Evolutionary conservation across 1,284 basidiomycete species (phyloP).

Genomic region (Leucoagaricus sp.): DNA sequence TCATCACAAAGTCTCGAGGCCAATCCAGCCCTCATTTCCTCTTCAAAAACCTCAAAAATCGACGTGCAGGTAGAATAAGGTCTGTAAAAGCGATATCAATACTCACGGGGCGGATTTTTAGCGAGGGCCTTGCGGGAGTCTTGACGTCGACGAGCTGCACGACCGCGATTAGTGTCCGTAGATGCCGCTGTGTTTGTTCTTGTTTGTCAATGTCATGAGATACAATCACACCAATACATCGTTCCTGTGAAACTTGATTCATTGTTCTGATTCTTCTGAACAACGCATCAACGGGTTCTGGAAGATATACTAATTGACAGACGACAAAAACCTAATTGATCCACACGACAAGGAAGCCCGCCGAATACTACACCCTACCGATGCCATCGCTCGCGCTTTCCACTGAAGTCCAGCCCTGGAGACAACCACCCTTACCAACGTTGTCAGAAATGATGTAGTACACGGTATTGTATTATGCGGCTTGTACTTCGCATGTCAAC

Average conservation of each 20-base stretch:
- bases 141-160: slow-evolving; percentile 35
- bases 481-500: no score
- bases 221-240: background rate
- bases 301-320: no score
- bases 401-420: background rate
- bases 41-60: slow-evolving; percentile 28
- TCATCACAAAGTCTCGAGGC: slow-evolving; percentile 34
- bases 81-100: slow-evolving; percentile 21
- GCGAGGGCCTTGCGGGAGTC: slow-evolving; percentile 33
- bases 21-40: slow-evolving; percentile 39
- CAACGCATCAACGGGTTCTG: no score
- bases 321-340: background rate
- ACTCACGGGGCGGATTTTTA: slow-evolving; percentile 43
- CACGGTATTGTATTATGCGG: no score
- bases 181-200: background rate
- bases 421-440: background rate
- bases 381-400: background rate
- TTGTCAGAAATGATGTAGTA: no score
- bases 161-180: background rate
- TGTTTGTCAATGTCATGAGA: slow-evolving; percentile 2
- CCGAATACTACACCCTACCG: background rate
- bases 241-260: no score
- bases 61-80: slow-evolving; percentile 20
- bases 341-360: background rate
- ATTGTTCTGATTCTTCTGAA: background rate